phyloP scores from a whole-genome alignment of 164 flowering plant genomes.

The Magnolia officinalis region DNA sequence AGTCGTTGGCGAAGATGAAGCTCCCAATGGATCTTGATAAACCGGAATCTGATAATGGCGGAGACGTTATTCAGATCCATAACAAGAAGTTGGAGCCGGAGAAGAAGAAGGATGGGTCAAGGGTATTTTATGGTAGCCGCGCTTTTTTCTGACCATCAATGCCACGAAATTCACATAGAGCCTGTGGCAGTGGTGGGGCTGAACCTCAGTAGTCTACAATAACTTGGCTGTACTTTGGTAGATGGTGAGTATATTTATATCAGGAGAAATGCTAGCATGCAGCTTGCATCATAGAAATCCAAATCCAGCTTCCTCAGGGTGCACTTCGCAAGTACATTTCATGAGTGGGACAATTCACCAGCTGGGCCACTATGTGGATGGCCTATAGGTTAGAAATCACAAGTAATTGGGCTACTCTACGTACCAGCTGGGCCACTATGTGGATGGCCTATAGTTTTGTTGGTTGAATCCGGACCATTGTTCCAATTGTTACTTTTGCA shows the following conservation, averaged over 20 bases:
- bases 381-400: neutral
- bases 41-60: constrained; percentile 25
- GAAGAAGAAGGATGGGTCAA: constrained; percentile 63
- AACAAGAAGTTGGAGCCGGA: constrained; percentile 28
- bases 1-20: constrained; percentile 87
- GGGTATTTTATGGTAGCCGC: constrained; percentile 88
- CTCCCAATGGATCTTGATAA: constrained; percentile 76
- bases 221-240: neutral
- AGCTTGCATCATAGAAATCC: neutral
- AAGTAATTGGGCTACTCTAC: too few species aligned
- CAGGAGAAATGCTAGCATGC: neutral
- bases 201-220: neutral
- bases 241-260: neutral
- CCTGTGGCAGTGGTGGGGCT: neutral
- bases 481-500: neutral
- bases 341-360: neutral
- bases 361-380: neutral
- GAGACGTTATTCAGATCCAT: constrained; percentile 36
- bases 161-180: constrained; percentile 1
- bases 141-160: constrained; percentile 46
- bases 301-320: neutral
- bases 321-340: neutral
- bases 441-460: neutral
- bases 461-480: neutral
- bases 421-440: too few species aligned